Percentiles rank a stretch among this genome's conserved stretches.
These are phyloP conservation scores for Neckera pumila DNA, from an alignment of 225 moss, liverwort and hornwort species.

Conservation along the genomic window DNA sequence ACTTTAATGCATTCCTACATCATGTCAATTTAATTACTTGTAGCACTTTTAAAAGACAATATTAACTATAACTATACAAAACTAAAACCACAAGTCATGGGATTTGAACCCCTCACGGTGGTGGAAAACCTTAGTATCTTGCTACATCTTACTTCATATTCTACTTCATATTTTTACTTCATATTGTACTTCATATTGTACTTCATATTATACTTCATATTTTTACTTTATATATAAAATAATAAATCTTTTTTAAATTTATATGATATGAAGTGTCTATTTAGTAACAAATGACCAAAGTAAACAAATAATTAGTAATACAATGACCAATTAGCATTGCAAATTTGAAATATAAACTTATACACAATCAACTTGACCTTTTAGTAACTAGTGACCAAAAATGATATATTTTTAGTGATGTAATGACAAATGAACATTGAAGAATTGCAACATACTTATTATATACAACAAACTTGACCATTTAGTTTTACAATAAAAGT, in stretches of 20 bases:
- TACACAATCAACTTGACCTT: background rate
- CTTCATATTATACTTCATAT: background rate
- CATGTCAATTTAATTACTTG: background rate
- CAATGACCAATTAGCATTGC: background rate
- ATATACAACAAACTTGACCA: background rate
- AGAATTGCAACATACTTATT: background rate
- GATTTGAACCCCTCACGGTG: rapidly evolving
- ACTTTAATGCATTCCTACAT: background rate
- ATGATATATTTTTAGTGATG: background rate
- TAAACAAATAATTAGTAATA: background rate
- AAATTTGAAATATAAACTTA: background rate
- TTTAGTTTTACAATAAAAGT: background rate
- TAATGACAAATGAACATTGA: background rate
- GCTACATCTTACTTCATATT: background rate
- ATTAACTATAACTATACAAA: rapidly evolving
- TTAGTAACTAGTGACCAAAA: background rate
- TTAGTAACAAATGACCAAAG: no score
- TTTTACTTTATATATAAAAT: background rate
- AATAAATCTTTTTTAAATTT: background rate
- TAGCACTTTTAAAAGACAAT: background rate
- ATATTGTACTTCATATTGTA: background rate
- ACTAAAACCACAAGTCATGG: rapidly evolving
- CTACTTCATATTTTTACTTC: no score
- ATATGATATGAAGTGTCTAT: no score
- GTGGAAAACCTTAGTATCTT: background rate